A percentile compares a stretch with the other conserved stretches of the same genome.
phyloP scores from a whole-genome alignment of 179 eudicot genomes.

The Vitellaria paradoxa region DNA sequence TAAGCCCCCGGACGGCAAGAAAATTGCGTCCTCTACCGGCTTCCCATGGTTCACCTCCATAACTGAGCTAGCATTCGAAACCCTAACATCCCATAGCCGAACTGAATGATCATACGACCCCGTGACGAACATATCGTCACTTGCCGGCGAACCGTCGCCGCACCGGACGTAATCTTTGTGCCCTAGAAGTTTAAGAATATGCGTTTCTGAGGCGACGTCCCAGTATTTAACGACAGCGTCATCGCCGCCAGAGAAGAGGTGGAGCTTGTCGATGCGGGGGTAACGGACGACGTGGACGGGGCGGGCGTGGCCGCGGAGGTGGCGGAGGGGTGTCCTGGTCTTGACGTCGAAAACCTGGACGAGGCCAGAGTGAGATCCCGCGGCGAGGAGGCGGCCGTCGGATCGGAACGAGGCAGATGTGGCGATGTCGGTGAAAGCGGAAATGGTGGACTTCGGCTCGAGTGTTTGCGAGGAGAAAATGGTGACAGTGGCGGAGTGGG shows the following conservation, averaged over 20 bases:
- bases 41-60: constrained; percentile 69
- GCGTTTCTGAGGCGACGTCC: constrained; percentile 64
- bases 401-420: constrained; percentile 66
- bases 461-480: constrained; percentile 48
- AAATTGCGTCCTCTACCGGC: constrained; percentile 69
- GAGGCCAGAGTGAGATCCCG: constrained; percentile 48
- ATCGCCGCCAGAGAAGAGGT: constrained; percentile 70
- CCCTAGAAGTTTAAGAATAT: constrained; percentile 40
- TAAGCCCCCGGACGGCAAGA: constrained; percentile 77
- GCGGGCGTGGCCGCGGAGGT: constrained; percentile 49
- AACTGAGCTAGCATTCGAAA: constrained; percentile 29
- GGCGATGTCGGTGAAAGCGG: constrained; percentile 53
- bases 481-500: constrained; percentile 57
- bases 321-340: constrained; percentile 43
- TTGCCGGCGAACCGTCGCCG: constrained; percentile 62
- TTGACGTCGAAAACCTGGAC: constrained; percentile 67
- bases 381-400: constrained; percentile 71
- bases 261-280: constrained; percentile 62
- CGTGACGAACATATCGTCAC: constrained; percentile 69
- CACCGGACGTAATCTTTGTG: constrained; percentile 84
- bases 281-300: constrained; percentile 58
- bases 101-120: constrained; percentile 82
- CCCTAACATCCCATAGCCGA: constrained; percentile 88
- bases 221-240: constrained; percentile 77
- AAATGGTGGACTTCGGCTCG: constrained; percentile 38